Conservation (phyloP, 371 early-diverging fungal species). For the Syncephalis fuscata region DNA sequence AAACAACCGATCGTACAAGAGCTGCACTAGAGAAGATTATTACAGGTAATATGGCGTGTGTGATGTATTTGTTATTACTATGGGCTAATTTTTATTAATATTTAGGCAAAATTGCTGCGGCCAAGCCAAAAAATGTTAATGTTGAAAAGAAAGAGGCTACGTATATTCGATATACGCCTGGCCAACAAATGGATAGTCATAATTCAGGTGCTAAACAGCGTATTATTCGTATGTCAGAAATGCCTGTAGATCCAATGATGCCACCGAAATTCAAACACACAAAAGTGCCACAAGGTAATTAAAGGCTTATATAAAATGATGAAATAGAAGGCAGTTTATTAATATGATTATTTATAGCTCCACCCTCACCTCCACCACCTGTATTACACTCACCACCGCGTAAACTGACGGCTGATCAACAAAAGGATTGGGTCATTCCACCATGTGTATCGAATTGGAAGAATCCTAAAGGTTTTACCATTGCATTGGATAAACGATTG, state of each 20-base stretch:
- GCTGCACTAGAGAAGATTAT: slow-evolving; percentile 76
- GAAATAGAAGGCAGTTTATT: background rate
- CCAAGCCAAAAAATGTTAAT: slow-evolving; percentile 45
- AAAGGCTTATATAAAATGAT: background rate
- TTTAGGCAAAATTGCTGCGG: slow-evolving; percentile 46
- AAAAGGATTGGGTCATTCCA: slow-evolving; percentile 90
- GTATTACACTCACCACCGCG: slow-evolving; percentile 95
- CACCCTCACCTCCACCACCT: slow-evolving; percentile 89
- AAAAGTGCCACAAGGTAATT: slow-evolving; percentile 60
- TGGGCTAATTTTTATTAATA: background rate
- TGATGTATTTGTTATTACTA: background rate
- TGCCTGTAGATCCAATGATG: slow-evolving; percentile 90
- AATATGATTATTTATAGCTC: slow-evolving; percentile 10
- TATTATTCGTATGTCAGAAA: slow-evolving; percentile 87
- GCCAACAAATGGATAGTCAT: slow-evolving; percentile 35
- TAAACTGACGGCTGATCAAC: slow-evolving; percentile 86
- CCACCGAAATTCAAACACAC: slow-evolving; percentile 86
- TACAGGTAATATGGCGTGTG: slow-evolving; percentile 18
- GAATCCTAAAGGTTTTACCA: slow-evolving; percentile 96
- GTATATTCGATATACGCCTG: slow-evolving; percentile 87
- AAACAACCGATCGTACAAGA: slow-evolving; percentile 74
- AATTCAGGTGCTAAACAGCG: slow-evolving; percentile 57
- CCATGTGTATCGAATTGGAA: slow-evolving; percentile 98
- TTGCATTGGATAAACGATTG: slow-evolving; percentile 93
- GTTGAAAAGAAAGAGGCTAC: slow-evolving; percentile 45